These are phyloP conservation scores for Galerina sulciceps DNA, from an alignment of 768 basidiomycete genomes.

Conservation along the genomic window DNA sequence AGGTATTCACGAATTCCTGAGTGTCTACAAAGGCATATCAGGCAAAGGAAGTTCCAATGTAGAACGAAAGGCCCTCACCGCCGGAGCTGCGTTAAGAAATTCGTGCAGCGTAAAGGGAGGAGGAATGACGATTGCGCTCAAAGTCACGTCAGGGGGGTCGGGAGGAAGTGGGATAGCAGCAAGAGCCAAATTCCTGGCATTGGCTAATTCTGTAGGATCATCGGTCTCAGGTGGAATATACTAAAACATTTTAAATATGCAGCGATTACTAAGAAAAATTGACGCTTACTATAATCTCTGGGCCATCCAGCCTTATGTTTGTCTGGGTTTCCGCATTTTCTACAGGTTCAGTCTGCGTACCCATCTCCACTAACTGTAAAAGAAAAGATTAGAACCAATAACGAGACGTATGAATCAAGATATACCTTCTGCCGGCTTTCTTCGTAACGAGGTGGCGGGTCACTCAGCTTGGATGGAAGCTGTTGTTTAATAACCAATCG, in stretches of 20 bases:
- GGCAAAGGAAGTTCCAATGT: neutral
- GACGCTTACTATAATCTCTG: slow-evolving; percentile 9
- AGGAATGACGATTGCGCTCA: slow-evolving; percentile 73
- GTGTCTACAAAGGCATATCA: slow-evolving; percentile 39
- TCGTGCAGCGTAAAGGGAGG: slow-evolving; percentile 68
- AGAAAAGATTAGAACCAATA: neutral
- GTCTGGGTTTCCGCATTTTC: neutral
- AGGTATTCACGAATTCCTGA: slow-evolving; percentile 58
- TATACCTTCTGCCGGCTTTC: slow-evolving; percentile 34
- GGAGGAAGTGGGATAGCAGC: slow-evolving; percentile 66
- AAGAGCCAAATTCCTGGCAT: slow-evolving; percentile 58
- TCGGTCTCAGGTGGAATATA: slow-evolving; percentile 31
- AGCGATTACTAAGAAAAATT: neutral
- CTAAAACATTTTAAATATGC: slow-evolving; percentile 1
- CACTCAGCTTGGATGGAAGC: slow-evolving; percentile 24
- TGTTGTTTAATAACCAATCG: slow-evolving; percentile 37
- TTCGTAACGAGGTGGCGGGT: slow-evolving; percentile 45
- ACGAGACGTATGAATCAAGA: neutral
- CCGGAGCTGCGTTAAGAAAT: slow-evolving; percentile 61
- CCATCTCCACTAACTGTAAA: slow-evolving; percentile 8
- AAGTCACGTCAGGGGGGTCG: slow-evolving; percentile 64
- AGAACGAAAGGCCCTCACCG: slow-evolving; percentile 46
- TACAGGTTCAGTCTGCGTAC: slow-evolving; percentile 18
- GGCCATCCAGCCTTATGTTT: neutral
- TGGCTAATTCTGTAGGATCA: slow-evolving; percentile 49